A percentile compares a stretch with the other conserved stretches of the same genome.
Evolutionary conservation across 164 flowering plant genomes (phyloP).

Genomic region (Protea cynaroides): DNA sequence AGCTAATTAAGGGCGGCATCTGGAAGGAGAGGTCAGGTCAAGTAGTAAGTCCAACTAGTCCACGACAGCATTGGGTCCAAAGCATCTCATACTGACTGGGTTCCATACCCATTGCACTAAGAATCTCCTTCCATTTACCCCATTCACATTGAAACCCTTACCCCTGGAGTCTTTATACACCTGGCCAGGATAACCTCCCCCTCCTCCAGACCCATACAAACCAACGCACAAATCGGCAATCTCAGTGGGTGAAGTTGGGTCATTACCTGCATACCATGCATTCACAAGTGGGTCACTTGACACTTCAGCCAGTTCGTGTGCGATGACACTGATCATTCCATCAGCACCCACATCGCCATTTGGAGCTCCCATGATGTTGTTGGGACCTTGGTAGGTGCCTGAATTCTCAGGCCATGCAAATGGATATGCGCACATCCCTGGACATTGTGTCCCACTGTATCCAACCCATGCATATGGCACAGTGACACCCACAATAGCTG

Average conservation of each 20-base stretch:
- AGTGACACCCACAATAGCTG: slow-evolving; percentile 41
- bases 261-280: slow-evolving; percentile 65
- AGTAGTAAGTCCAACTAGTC: slow-evolving; percentile 21
- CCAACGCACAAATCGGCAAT: slow-evolving; percentile 64
- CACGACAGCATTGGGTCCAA: slow-evolving; percentile 61
- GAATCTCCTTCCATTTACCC: slow-evolving; percentile 49
- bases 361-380: slow-evolving; percentile 34
- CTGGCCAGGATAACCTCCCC: slow-evolving; percentile 50
- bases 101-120: slow-evolving; percentile 65
- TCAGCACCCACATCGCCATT: slow-evolving; percentile 54
- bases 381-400: slow-evolving; percentile 21
- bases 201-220: slow-evolving; percentile 58
- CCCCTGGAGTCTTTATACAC: slow-evolving; percentile 38
- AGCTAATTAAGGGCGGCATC: too few relatives aligned
- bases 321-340: slow-evolving; percentile 68
- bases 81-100: slow-evolving; percentile 37
- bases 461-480: slow-evolving; percentile 78
- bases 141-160: slow-evolving; percentile 44
- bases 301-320: slow-evolving; percentile 61
- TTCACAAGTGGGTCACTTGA: slow-evolving; percentile 52
- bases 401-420: slow-evolving; percentile 40
- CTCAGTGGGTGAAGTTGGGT: slow-evolving; percentile 53
- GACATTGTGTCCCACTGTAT: slow-evolving; percentile 52
- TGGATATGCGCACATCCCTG: slow-evolving; percentile 62
- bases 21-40: not conserved